phyloP scores from a whole-genome alignment of 2,329 filamentous ascomycete genomes.

The Colletotrichum sp. region DNA sequence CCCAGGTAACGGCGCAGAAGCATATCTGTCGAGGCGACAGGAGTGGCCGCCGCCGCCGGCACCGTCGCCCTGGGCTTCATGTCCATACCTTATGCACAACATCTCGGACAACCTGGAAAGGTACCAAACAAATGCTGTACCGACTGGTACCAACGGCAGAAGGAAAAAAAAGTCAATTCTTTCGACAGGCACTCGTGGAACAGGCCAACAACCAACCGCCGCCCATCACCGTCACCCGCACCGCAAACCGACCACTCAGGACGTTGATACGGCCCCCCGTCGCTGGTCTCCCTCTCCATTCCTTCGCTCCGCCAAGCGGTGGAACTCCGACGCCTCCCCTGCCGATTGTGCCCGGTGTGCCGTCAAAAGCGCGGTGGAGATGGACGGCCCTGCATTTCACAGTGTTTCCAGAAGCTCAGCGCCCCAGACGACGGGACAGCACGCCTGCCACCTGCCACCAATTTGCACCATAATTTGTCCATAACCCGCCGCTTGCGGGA shows the following conservation, averaged over 20 bases:
- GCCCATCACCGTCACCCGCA: background rate
- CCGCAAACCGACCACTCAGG: background rate
- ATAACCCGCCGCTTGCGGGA: background rate
- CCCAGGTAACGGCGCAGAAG: background rate
- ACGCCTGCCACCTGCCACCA: background rate
- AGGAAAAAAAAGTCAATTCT: background rate
- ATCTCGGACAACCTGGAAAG: slow-evolving; percentile 1
- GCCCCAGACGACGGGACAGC: background rate
- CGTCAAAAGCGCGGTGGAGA: background rate
- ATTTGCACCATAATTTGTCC: background rate
- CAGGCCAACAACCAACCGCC: background rate
- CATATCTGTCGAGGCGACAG: background rate
- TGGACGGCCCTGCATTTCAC: slow-evolving; percentile 7
- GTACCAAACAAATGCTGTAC: background rate
- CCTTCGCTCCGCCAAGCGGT: slow-evolving; percentile 2
- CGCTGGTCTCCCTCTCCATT: background rate
- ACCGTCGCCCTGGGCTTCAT: background rate
- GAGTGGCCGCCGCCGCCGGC: background rate
- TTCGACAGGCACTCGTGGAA: background rate
- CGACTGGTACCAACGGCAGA: background rate
- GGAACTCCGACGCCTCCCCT: slow-evolving; percentile 17
- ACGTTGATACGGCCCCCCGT: background rate
- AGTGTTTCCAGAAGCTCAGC: slow-evolving; percentile 12
- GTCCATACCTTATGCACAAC: slow-evolving; percentile 11
- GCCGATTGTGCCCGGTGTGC: background rate